Base-by-base conservation (phyloP, 1,284 basidiomycete genomes). In the Moesziomyces sp. region DNA sequence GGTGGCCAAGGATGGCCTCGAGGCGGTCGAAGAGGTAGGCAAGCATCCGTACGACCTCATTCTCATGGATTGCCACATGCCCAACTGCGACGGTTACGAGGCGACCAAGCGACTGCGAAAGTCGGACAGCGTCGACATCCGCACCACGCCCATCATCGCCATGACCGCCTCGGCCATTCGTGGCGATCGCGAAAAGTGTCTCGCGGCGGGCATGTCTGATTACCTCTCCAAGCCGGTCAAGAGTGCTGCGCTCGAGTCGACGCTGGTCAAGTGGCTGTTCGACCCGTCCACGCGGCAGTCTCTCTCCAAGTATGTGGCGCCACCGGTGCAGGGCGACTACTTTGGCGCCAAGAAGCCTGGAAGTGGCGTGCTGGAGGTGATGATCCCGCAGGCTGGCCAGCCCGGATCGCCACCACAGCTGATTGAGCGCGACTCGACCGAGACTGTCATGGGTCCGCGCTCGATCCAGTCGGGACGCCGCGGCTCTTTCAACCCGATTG, bases 181-280 rank as follows among this genome's bases (percentile, higher is more conserved):
- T 13, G 79, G 79, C 38, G 81, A 83, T 51, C 77, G 79, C 38
- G 80, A 83, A 52, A 74, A 78, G 52, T 82, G 80, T 35, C 59
- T 80, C 11, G 70, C 71, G 6, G 75, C 77, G 0, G 77, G 80
- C 40, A 82, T 83, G 80, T 74, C 71, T 13, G 81, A 83, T 50
- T 83, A 80, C 43, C 67, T 83, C 23, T 73, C 74, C 18, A 83
- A 83, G 53, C 81, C 81, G 16, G 78, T 83, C 55, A 82, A 81
- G 67, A 71, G 74, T 28, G 65, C 60, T 5, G 77, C 76, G 5
- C 61, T 83, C 7, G 80, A 80, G 58, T 48, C 65, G 23, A 81
- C 77, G 46, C 55, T 81, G 40, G 74, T 74, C 52, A 71, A 71
- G 38, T 81, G 79, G 79, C 59, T 81, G 14, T 81, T 77, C 23